Percentiles rank a stretch among this genome's conserved stretches.
These are phyloP conservation scores for Halophytophthora polymorphica DNA, from an alignment of 352 stramenopile genomes.

Conservation along the genomic window DNA sequence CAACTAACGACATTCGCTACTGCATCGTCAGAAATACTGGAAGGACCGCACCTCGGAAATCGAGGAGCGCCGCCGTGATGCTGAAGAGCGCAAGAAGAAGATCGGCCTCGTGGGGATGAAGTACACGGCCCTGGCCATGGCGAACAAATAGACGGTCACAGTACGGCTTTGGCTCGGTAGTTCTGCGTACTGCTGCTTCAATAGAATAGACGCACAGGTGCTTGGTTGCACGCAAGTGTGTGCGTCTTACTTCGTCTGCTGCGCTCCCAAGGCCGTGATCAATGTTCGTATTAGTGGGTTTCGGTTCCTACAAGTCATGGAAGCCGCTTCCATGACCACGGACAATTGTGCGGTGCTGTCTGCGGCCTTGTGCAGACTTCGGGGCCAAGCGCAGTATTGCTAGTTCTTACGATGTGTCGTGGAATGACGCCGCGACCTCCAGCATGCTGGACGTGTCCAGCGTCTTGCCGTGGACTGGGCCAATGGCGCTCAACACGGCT, in stretches of 20 bases:
- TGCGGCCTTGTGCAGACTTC: not conserved
- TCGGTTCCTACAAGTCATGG: too few species aligned
- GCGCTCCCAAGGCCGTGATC: too few species aligned
- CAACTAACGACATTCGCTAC: not conserved
- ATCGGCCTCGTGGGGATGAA: slow-evolving; percentile 72
- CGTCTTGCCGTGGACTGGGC: slow-evolving; percentile 44
- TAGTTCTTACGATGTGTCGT: slow-evolving; percentile 50
- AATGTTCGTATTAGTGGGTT: too few species aligned
- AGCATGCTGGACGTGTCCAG: slow-evolving; percentile 78
- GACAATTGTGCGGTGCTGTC: too few species aligned
- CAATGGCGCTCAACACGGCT: slow-evolving; percentile 81
- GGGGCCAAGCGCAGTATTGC: not conserved
- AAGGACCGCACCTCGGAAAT: slow-evolving; percentile 59
- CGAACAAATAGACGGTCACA: slow-evolving; percentile 18
- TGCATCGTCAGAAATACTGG: slow-evolving; percentile 55
- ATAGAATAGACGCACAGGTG: slow-evolving; percentile 1
- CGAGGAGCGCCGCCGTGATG: slow-evolving; percentile 53
- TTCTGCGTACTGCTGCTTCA: not conserved
- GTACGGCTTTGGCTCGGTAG: too few species aligned
- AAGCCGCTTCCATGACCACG: too few species aligned
- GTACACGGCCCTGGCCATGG: slow-evolving; percentile 56
- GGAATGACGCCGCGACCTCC: slow-evolving; percentile 71
- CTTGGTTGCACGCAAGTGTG: too few species aligned
- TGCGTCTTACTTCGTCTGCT: not conserved
- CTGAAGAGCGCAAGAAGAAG: slow-evolving; percentile 75